Evolutionary conservation across 148 eudicot genomes (phyloP).

Genomic region (Chenopodium quinoa): DNA sequence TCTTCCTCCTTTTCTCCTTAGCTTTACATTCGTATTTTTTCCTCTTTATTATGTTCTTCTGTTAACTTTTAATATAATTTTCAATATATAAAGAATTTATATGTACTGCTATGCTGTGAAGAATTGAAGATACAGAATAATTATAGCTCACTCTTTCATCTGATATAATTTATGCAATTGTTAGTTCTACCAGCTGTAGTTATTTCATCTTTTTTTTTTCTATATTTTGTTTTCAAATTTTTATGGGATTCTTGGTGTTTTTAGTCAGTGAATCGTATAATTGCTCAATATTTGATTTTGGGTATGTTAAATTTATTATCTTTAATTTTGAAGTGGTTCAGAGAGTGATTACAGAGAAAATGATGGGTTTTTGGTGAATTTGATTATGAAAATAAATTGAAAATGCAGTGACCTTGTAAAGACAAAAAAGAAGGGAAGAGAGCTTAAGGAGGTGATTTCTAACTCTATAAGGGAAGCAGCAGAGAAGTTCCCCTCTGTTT

Average conservation of each 20-base stretch:
- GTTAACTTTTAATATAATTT: neutral
- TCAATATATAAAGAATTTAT: neutral
- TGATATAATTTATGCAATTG: no score
- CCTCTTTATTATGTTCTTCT: neutral
- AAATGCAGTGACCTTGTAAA: constrained; percentile 79
- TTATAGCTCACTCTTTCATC: no score
- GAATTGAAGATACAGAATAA: no score
- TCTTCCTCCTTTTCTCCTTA: neutral
- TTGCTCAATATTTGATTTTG: neutral
- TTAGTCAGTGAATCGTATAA: neutral
- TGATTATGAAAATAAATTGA: neutral
- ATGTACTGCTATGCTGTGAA: neutral
- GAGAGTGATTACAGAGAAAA: neutral
- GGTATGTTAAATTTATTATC: neutral
- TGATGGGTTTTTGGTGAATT: constrained; percentile 2
- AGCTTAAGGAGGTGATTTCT: constrained; percentile 70
- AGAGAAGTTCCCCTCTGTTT: constrained; percentile 58
- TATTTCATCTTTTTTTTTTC: no score
- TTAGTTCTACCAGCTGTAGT: no score
- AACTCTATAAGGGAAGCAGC: constrained; percentile 65
- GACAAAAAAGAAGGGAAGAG: constrained; percentile 91
- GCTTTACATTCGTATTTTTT: neutral
- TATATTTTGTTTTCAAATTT: no score
- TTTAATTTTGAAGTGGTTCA: neutral
- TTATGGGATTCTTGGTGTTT: neutral